phyloP scores from a whole-genome alignment of 1,139 yeast genomes.

The Sugiyamaella xylanicola region DNA sequence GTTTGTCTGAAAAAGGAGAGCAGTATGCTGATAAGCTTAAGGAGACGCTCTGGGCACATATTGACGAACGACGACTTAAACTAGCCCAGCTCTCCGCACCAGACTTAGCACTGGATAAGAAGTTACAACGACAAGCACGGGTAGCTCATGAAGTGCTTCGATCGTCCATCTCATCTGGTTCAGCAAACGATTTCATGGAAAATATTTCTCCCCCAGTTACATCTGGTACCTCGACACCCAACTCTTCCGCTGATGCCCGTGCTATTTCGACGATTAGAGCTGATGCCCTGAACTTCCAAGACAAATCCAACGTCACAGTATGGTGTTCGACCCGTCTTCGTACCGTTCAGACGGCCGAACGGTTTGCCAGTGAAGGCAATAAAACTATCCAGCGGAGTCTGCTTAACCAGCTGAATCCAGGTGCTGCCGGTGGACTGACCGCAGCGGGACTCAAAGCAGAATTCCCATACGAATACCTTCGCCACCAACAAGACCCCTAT shows the following conservation, averaged over 20 bases:
- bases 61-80: slow-evolving; percentile 33
- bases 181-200: slow-evolving; percentile 21
- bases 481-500: slow-evolving; percentile 75
- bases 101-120: slow-evolving; percentile 15
- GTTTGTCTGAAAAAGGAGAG: slow-evolving; percentile 42
- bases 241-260: slow-evolving; percentile 33
- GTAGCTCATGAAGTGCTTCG: slow-evolving; percentile 17
- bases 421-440: slow-evolving; percentile 73
- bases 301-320: slow-evolving; percentile 49
- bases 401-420: slow-evolving; percentile 86
- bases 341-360: slow-evolving; percentile 76
- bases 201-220: slow-evolving; percentile 32
- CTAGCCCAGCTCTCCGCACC: slow-evolving; percentile 14
- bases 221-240: slow-evolving; percentile 35
- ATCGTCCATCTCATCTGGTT: slow-evolving; percentile 18
- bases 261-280: slow-evolving; percentile 36
- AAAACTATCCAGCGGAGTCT: slow-evolving; percentile 75
- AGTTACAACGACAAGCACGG: slow-evolving; percentile 18
- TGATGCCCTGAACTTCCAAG: slow-evolving; percentile 29
- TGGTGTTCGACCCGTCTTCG: slow-evolving; percentile 93
- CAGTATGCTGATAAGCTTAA: slow-evolving; percentile 46
- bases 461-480: slow-evolving; percentile 71
- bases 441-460: slow-evolving; percentile 58
- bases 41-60: slow-evolving; percentile 46
- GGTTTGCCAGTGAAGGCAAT: slow-evolving; percentile 61